Evolutionary conservation across 75 land plant species (phyloP).

Genomic region (Ceratopteris richardii): DNA sequence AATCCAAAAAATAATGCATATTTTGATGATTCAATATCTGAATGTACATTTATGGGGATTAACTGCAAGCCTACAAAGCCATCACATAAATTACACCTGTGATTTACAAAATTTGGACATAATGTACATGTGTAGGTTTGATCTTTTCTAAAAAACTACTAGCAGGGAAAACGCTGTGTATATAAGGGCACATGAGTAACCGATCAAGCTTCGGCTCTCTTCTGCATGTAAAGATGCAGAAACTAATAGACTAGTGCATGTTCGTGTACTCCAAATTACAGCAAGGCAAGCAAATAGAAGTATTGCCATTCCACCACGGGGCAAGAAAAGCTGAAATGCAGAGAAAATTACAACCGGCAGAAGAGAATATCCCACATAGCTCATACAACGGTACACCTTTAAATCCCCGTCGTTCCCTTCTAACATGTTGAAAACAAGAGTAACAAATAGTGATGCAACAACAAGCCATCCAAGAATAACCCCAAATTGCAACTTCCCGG

Average conservation of each 20-base stretch:
- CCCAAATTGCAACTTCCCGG: slow-evolving; percentile 32
- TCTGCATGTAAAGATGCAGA: slow-evolving; percentile 23
- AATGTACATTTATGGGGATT: too few relatives aligned
- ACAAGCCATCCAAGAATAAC: slow-evolving; percentile 29
- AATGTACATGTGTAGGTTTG: too few relatives aligned
- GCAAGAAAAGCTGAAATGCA: slow-evolving; percentile 23
- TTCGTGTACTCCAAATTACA: slow-evolving; percentile 28
- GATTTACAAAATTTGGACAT: too few relatives aligned
- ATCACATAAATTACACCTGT: too few relatives aligned
- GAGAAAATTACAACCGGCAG: slow-evolving; percentile 31
- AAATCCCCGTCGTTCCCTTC: slow-evolving; percentile 26
- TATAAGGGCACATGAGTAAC: slow-evolving; percentile 28
- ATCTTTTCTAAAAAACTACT: slow-evolving; percentile 21
- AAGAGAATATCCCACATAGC: slow-evolving; percentile 29
- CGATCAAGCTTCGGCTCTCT: slow-evolving; percentile 19
- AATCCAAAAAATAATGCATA: too few relatives aligned
- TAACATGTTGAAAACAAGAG: slow-evolving; percentile 26
- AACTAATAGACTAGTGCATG: slow-evolving; percentile 26
- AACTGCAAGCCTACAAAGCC: too few relatives aligned
- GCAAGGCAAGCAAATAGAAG: slow-evolving; percentile 14
- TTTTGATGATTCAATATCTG: too few relatives aligned
- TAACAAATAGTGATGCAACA: slow-evolving; percentile 25
- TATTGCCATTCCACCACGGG: slow-evolving; percentile 20
- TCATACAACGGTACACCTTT: slow-evolving; percentile 25
- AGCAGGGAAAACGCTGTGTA: slow-evolving; percentile 34